Evolutionary conservation across 1,284 basidiomycete genomes (phyloP).

Genomic region (Exobasidium cylindrosporum): DNA sequence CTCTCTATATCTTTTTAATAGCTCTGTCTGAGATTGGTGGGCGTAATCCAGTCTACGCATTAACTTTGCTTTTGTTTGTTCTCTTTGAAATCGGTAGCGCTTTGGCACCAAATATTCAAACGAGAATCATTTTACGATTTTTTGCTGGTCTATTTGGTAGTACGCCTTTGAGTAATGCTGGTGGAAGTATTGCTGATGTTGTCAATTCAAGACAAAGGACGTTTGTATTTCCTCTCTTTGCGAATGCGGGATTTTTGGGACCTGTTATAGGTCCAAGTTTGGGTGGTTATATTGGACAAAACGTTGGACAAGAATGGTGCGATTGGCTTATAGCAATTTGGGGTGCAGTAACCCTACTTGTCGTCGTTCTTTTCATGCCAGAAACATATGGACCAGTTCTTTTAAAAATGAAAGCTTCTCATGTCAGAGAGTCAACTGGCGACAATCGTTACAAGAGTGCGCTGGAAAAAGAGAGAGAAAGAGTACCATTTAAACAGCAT

Average conservation of each 20-base stretch:
- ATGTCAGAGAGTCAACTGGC: conserved; percentile 15
- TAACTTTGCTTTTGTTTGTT: conserved; percentile 9
- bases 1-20: no score
- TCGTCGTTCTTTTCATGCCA: conserved; percentile 13
- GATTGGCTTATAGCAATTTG: conserved; percentile 16
- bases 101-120: conserved; percentile 17
- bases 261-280: conserved; percentile 17
- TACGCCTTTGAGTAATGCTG: conserved; percentile 18
- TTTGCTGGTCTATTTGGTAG: conserved; percentile 18
- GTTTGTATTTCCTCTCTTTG: conserved; percentile 10
- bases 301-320: conserved; percentile 15
- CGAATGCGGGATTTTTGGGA: conserved; percentile 16
- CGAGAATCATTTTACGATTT: conserved; percentile 15
- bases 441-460: conserved; percentile 10
- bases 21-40: conserved; percentile 18
- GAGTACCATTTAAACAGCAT: conserved; percentile 7
- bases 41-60: conserved; percentile 11
- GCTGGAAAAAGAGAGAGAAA: conserved; percentile 10
- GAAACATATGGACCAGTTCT: conserved; percentile 15
- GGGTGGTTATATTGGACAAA: conserved; percentile 11
- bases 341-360: conserved; percentile 5
- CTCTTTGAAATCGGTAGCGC: conserved; percentile 16
- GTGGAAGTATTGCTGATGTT: conserved; percentile 15
- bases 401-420: conserved; percentile 15
- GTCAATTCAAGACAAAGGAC: conserved; percentile 9